Base-by-base conservation (phyloP, 2,329 filamentous ascomycete species). In the Seiridium unicorne region DNA sequence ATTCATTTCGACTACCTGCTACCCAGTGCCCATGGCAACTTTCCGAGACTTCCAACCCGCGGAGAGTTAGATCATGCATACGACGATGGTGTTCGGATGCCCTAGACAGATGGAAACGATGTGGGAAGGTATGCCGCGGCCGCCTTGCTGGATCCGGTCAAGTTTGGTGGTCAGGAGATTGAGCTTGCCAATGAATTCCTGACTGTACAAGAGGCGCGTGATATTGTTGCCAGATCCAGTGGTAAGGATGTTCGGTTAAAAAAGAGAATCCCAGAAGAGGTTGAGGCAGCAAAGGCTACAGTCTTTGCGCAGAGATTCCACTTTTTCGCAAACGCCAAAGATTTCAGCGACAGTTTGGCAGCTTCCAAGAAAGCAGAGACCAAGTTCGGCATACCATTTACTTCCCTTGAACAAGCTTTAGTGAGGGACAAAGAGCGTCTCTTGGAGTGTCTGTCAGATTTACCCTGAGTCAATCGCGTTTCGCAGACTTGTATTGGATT, bases 81-180 rank as follows among this genome's bases (percentile, higher is more conserved):
- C 32, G 36, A 64, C 1, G 68, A 68, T 0, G 67, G 65, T 0
- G 62, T 59, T 13, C 64, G 55, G 11, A 58, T 75, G 57, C 64
- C 64, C 2, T 65, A 69, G 26, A 74, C 70, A 0, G 74, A 74
- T 49, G 62, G 58, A 0, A 55, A 60, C 40, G 73, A 76, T 44
- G 53, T 76, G 9, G 74, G 72, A 0, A 69, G 58, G 60, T 76
- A 73, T 55, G 73, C 65, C 1, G 67, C 71, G 1, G 70, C 72
- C 1, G 74, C 73, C 5, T 42, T 76, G 3, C 66, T 62, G 51
- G 51, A 74, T 18, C 71, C 72, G 3, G 54, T 51, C 46, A 71
- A 66, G 55, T 76, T 75, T 47, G 56, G 36, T 2, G 66, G 67
- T 4, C 63, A 71, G 9, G 72, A 69, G 44, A 71, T 76, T n/a